These are phyloP conservation scores for Cronartium quercuum DNA, from an alignment of 1,284 basidiomycete species.

Conservation along the genomic window DNA sequence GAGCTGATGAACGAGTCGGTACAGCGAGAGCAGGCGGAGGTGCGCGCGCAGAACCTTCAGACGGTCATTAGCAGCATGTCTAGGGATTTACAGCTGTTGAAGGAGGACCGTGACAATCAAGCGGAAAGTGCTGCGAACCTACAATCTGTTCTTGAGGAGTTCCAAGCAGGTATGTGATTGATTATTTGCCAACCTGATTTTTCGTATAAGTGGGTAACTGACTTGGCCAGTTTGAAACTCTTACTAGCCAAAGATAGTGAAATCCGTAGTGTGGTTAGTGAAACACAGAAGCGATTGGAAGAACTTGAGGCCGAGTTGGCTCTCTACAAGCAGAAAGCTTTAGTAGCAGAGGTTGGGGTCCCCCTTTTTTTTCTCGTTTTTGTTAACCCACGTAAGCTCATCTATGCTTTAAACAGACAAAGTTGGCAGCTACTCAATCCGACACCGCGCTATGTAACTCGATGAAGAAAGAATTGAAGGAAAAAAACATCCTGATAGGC, in stretches of 20 bases:
- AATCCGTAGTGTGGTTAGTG: slow-evolving; percentile 66
- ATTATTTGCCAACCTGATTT: slow-evolving; percentile 1
- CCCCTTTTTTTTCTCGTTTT: not conserved
- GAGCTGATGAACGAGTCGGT: slow-evolving; percentile 68
- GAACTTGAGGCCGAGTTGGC: slow-evolving; percentile 66
- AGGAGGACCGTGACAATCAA: slow-evolving; percentile 62
- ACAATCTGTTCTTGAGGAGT: slow-evolving; percentile 87
- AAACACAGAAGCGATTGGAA: slow-evolving; percentile 68
- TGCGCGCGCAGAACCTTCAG: slow-evolving; percentile 58
- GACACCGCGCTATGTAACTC: slow-evolving; percentile 62
- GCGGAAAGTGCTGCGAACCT: slow-evolving; percentile 72
- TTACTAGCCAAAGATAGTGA: slow-evolving; percentile 55
- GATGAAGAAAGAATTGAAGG: slow-evolving; percentile 83
- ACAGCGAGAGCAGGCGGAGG: slow-evolving; percentile 61
- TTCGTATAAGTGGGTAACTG: slow-evolving; percentile 1
- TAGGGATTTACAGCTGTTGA: slow-evolving; percentile 56
- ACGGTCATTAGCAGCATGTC: slow-evolving; percentile 63
- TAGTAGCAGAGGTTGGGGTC: slow-evolving; percentile 67
- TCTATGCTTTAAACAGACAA: slow-evolving; percentile 34
- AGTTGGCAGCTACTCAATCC: slow-evolving; percentile 66
- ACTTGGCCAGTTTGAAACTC: slow-evolving; percentile 6
- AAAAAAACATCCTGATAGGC: slow-evolving; percentile 82
- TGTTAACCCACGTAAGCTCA: not conserved
- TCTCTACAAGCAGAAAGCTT: slow-evolving; percentile 76
- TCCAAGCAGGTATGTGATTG: slow-evolving; percentile 67